Evolutionary conservation across 1,139 yeast species (phyloP).

Genomic region (Protomyces pachydermus): DNA sequence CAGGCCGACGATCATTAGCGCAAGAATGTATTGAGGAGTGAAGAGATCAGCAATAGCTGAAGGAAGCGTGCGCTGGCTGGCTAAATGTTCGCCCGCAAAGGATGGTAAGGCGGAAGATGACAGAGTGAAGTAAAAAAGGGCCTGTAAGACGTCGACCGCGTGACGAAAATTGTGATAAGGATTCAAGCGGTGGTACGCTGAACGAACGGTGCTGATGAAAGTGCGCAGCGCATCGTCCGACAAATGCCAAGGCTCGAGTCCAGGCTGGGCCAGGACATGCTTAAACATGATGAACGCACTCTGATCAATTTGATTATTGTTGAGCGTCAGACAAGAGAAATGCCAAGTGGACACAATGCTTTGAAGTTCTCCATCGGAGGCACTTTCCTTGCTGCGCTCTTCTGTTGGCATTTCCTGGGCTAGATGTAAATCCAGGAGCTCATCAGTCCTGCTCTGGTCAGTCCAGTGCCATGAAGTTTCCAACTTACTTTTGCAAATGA

Average conservation of each 20-base stretch:
- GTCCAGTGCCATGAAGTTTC: background rate
- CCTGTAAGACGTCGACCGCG: slow-evolving; percentile 92
- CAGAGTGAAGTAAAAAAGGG: slow-evolving; percentile 60
- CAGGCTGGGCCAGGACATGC: slow-evolving; percentile 15
- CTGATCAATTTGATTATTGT: background rate
- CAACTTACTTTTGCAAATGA: too few species aligned
- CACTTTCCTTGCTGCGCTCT: background rate
- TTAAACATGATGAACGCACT: slow-evolving; percentile 21
- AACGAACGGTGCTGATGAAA: slow-evolving; percentile 5
- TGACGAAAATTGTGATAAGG: slow-evolving; percentile 94
- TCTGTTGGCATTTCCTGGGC: background rate
- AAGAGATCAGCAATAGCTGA: slow-evolving; percentile 30
- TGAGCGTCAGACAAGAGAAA: slow-evolving; percentile 3
- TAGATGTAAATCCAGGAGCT: background rate
- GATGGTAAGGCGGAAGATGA: slow-evolving; percentile 1
- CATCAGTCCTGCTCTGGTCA: background rate
- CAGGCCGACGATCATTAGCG: slow-evolving; percentile 70
- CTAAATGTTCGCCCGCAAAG: background rate
- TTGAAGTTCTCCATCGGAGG: background rate
- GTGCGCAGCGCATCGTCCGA: slow-evolving; percentile 3
- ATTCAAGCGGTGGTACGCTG: slow-evolving; percentile 47
- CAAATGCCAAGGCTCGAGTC: slow-evolving; percentile 11
- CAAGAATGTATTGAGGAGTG: slow-evolving; percentile 49
- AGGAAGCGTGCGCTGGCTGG: background rate
- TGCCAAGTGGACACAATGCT: slow-evolving; percentile 11